phyloP scores from a whole-genome alignment of 2,329 filamentous ascomycete species.

The Talaromyces sp. region DNA sequence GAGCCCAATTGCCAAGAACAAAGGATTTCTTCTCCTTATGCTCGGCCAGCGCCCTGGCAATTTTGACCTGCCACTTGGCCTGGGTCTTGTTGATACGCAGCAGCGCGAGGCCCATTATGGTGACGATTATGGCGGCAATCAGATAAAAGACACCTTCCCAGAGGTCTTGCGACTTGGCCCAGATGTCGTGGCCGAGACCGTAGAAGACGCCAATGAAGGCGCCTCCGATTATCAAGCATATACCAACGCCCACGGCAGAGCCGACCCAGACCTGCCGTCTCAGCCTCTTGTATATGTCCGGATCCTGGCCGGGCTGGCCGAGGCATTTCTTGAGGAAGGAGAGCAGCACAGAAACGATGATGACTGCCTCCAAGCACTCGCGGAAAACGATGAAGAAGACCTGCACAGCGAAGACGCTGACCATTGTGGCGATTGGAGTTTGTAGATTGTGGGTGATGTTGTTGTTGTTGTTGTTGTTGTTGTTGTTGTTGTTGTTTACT shows the following conservation, averaged over 20 bases:
- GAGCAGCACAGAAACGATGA: constrained; percentile 82
- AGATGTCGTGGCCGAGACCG: constrained; percentile 61
- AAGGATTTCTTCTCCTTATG: constrained; percentile 28
- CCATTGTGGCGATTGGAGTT: background rate
- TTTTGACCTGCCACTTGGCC: constrained; percentile 81
- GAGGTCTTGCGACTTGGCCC: constrained; percentile 64
- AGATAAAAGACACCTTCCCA: constrained; percentile 78
- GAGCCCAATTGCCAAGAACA: constrained; percentile 57
- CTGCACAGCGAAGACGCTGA: constrained; percentile 15
- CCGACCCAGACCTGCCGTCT: constrained; percentile 69
- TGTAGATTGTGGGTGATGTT: background rate
- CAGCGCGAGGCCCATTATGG: constrained; percentile 72
- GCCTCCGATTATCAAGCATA: constrained; percentile 61
- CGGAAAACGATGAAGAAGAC: constrained; percentile 90
- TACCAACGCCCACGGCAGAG: constrained; percentile 55
- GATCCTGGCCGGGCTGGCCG: constrained; percentile 56
- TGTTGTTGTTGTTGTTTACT: too few relatives aligned
- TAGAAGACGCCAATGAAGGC: constrained; percentile 72
- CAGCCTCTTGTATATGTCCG: constrained; percentile 60
- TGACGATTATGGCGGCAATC: constrained; percentile 73
- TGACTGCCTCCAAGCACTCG: constrained; percentile 75
- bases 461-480: too few relatives aligned
- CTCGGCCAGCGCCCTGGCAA: constrained; percentile 63
- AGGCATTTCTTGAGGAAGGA: constrained; percentile 81
- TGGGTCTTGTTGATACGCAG: constrained; percentile 78